Percentiles rank a stretch among this genome's conserved stretches.
Evolutionary conservation across 73 alveolate species (phyloP).

Genomic region (Paramecium biaurelia): DNA sequence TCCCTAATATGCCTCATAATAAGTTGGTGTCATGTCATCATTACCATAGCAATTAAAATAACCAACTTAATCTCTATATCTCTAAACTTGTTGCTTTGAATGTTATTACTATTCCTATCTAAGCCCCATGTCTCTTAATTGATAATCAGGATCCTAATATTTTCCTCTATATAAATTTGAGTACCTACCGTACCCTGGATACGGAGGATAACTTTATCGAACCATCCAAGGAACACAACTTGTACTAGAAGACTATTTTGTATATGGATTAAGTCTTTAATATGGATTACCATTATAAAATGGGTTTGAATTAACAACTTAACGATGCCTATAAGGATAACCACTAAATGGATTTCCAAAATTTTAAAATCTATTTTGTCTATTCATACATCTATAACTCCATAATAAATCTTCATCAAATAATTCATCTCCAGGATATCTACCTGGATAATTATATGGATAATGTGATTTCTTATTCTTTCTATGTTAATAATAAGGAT

Average conservation of each 20-base stretch:
- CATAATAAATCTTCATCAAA: background rate
- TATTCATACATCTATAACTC: background rate
- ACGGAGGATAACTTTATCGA: background rate
- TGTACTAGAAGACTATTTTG: background rate
- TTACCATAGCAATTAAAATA: background rate
- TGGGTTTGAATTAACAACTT: background rate
- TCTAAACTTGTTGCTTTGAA: background rate
- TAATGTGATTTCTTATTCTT: background rate
- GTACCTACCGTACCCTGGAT: background rate
- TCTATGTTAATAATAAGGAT: slow-evolving; percentile 19
- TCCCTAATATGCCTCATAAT: slow-evolving; percentile 8
- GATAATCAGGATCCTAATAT: slow-evolving; percentile 10
- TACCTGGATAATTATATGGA: background rate
- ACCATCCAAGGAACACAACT: background rate
- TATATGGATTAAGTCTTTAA: background rate
- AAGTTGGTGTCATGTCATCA: background rate
- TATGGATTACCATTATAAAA: background rate
- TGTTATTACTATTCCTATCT: background rate
- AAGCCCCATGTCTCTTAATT: background rate
- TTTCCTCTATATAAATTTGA: background rate
- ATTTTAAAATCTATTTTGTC: background rate
- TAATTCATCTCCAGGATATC: background rate
- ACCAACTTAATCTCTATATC: background rate
- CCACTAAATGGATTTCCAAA: background rate
- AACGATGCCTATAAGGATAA: background rate